Evolutionary conservation across 2,329 filamentous ascomycete species (phyloP), one percentile per base, ranked within the genome.

Genomic region (Penicillium carneum): DNA sequence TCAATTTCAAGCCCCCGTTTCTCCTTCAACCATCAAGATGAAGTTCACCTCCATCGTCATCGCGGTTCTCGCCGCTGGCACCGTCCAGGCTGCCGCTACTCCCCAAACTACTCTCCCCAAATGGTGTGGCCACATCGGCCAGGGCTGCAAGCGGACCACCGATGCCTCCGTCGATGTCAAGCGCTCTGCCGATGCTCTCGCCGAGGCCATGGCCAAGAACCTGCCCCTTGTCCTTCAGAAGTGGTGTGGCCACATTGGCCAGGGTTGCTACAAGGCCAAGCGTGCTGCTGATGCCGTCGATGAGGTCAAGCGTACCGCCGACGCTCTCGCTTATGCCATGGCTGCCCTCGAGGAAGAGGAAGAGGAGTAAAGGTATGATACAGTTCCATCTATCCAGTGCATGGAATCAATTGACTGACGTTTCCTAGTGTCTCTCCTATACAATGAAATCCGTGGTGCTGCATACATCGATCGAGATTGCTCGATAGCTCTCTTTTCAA

Each of bases 221-320:
- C 64, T 64, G n/a, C 64, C 65, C 20, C 55, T 57, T 46, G 70
- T 65, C 50, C 55, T 73, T 45, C 61, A 68, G 52, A 72, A 71
- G 57, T 76, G 75, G 75, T 79, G 76, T 57, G 63, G 62, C 33
- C 68, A 70, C 49, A 71, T 73, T 20, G 77, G 73, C 20, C 69
- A 77, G 57, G 69, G 71, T 33, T 79, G 77, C 63, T 88, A 88
- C 68, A 90, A 86, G 31, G 85, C 88, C 68, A 82, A 83, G 65
- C 87, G 90, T 70, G 88, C 88, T 34, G 88, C 88, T 49, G 83
- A 84, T 71, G 87, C 87, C 5, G 90, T 90, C 73, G 83, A 88
- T 69, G 79, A 84, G 34, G 69, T 74, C 48, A 74, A 74, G 63
- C 73, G 72, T 64, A 70, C 73, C 39, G 70, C 72, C 47, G 72